These are phyloP conservation scores for Quercus mongolica DNA, from an alignment of 306 rosid species.

Conservation along the genomic window DNA sequence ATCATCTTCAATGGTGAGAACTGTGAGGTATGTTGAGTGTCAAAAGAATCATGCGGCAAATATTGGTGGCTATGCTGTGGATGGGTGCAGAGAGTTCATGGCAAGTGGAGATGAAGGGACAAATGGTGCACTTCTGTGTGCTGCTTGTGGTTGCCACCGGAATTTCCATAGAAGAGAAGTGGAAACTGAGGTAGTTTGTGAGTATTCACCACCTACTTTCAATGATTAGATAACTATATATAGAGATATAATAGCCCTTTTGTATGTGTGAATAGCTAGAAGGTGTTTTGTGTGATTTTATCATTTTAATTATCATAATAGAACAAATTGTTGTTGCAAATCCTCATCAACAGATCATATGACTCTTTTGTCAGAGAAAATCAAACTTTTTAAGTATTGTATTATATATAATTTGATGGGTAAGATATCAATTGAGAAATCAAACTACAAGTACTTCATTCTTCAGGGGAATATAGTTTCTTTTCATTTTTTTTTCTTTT, in stretches of 20 bases:
- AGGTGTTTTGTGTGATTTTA: background rate
- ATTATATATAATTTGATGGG: background rate
- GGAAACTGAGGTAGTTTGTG: constrained; percentile 88
- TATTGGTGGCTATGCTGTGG: constrained; percentile 87
- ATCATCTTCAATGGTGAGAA: constrained; percentile 59
- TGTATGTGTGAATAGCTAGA: background rate
- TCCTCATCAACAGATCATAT: constrained; percentile 6
- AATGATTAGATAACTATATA: background rate
- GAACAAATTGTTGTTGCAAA: background rate
- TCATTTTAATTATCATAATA: background rate
- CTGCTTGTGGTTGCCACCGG: constrained; percentile 91
- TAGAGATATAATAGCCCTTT: too few species aligned
- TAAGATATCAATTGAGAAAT: background rate
- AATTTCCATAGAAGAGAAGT: constrained; percentile 73
- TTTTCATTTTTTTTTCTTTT: background rate
- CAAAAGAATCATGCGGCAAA: constrained; percentile 91
- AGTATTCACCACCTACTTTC: constrained; percentile 75
- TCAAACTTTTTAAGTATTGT: background rate
- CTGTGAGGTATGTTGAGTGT: constrained; percentile 75
- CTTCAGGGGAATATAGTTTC: background rate
- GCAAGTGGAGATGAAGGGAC: constrained; percentile 61
- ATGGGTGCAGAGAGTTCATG: constrained; percentile 90
- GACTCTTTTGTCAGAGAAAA: constrained; percentile 5
- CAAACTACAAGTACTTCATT: background rate
- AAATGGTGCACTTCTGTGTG: constrained; percentile 58